Evolutionary conservation across 371 early-diverging fungal species (phyloP).

Genomic region (Mortierella sp.): DNA sequence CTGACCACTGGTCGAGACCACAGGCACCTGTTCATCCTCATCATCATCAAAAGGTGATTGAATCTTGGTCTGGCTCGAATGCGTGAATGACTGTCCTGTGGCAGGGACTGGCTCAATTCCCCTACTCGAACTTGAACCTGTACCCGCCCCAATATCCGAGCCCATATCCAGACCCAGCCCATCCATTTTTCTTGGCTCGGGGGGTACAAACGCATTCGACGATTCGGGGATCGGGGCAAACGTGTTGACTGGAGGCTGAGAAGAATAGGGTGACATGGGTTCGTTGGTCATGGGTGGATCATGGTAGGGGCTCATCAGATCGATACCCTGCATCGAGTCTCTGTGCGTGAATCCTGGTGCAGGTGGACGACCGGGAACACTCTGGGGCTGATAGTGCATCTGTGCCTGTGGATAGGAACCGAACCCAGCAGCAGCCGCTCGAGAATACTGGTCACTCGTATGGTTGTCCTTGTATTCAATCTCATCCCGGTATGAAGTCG

Average conservation of each 20-base stretch:
- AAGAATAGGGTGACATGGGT: too few species aligned
- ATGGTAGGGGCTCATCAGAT: conserved; percentile 35
- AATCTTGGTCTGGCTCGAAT: conserved; percentile 27
- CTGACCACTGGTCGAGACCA: neutral
- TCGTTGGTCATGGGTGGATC: conserved; percentile 23
- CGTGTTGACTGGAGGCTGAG: neutral
- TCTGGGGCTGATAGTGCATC: conserved; percentile 1
- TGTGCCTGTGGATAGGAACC: conserved; percentile 23
- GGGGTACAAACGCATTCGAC: neutral
- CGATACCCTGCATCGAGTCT: conserved; percentile 25
- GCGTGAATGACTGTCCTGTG: conserved; percentile 40
- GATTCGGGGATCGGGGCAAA: conserved; percentile 1
- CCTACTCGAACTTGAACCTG: neutral
- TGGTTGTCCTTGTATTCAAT: conserved; percentile 42
- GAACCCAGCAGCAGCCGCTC: conserved; percentile 21
- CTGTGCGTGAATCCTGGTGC: conserved; percentile 41
- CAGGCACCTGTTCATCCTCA: neutral
- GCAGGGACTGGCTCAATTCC: neutral
- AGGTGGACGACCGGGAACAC: conserved; percentile 6
- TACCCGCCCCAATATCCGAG: neutral
- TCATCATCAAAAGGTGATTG: conserved; percentile 48
- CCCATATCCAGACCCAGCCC: too few species aligned
- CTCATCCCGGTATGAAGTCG: conserved; percentile 48
- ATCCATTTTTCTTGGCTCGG: conserved; percentile 1
- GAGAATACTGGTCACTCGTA: conserved; percentile 20